Base-by-base conservation (phyloP, 148 eudicot genomes). In the Vaccinium darrowii region DNA sequence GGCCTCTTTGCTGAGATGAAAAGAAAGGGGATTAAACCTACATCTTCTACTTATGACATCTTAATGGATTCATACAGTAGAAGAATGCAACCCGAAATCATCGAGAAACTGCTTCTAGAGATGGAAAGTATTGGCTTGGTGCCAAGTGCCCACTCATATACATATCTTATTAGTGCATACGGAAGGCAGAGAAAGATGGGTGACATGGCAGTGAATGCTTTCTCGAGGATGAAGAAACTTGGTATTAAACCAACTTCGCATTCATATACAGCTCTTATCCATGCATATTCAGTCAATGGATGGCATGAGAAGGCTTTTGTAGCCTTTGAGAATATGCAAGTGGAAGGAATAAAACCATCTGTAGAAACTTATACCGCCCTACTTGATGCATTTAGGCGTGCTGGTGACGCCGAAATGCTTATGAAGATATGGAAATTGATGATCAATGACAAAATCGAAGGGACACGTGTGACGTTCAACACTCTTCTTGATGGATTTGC, bases 241-340 rank as follows among this genome's bases (percentile, higher is more conserved):
- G 98, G 98, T 76, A 92, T 97, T 84, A 89, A 87, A 84, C 98
- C 99, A 50, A 90, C 91, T 88, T 92, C 99, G 54, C 93, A 94
- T 86, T 97, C 99, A 18, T 97, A 92, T 87, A 97, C 99, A 63
- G 93, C 98, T 81, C 91, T 97, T 27, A 91, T 97, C 50, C 98
- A 97, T 69, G 98, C 99, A 16, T 95, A 93, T 88, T 94, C 99
- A 18, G 79, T 95, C 3, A 79, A 82, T 73, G 93, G 92, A 47
- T 95, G 96, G 98, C 99, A 97, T 81, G 98, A 97, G 88, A 95
- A 97, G 90, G 98, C 99, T 47, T 91, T 89, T 71, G 84, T 84
- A 52, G 88, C 98, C 30, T 97, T 93, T 82, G 94, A 93, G 83
- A 91, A 88, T 83, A 97, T 97, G 99, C 86, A 86, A 74, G 87